These are phyloP conservation scores for Dendrocalamus latiflorus DNA, from an alignment of 202 grass and related monocot species.

Conservation along the genomic window DNA sequence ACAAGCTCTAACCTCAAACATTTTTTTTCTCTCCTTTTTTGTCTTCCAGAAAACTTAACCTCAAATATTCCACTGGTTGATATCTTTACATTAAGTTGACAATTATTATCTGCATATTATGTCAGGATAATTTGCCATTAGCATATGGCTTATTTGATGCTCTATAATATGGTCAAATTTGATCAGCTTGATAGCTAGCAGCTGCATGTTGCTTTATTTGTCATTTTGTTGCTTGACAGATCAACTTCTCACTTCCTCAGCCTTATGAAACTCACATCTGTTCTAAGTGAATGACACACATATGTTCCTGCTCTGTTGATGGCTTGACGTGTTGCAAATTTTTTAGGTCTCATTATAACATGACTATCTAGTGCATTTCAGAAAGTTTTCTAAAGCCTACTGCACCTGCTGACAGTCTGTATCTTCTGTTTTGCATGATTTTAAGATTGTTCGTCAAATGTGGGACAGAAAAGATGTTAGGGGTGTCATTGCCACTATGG, in stretches of 20 bases:
- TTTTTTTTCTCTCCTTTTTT: too few species aligned
- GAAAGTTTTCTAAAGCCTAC: not conserved
- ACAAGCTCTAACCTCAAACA: not conserved
- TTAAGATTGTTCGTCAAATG: constrained; percentile 41
- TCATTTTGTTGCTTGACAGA: not conserved
- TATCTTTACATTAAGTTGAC: too few species aligned
- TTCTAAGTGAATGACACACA: not conserved
- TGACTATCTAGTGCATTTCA: not conserved
- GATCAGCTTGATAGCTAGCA: not conserved
- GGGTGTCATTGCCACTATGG: constrained; percentile 47
- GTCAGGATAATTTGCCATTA: not conserved
- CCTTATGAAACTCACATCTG: not conserved
- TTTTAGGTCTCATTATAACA: not conserved
- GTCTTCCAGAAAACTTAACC: not conserved
- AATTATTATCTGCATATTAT: not conserved
- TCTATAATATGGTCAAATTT: not conserved
- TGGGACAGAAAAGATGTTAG: constrained; percentile 55
- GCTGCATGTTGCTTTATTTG: not conserved
- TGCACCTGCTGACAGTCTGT: not conserved
- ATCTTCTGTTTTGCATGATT: not conserved
- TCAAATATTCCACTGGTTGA: not conserved
- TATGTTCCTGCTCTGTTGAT: not conserved
- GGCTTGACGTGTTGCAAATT: not conserved
- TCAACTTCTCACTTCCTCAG: not conserved
- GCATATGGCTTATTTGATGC: not conserved